A percentile compares a stretch with the other conserved stretches of the same genome.
phyloP scores from a whole-genome alignment of 495 filamentous ascomycete species.

The Penicillium manginii region DNA sequence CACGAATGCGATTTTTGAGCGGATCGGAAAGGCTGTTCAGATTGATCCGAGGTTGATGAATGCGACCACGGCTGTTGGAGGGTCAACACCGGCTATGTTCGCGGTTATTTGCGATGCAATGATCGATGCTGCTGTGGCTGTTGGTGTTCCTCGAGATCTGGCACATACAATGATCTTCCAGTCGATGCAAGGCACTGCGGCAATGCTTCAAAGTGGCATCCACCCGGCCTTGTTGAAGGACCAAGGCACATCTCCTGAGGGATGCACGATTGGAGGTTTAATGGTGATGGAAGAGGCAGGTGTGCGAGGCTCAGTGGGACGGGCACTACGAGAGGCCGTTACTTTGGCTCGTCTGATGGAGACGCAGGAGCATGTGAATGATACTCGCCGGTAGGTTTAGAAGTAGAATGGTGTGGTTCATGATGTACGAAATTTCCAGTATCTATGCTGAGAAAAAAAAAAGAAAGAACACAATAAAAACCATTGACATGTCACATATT shows the following conservation, averaged over 20 bases:
- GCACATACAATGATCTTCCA: conserved; percentile 46
- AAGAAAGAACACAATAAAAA: neutral
- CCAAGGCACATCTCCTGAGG: conserved; percentile 45
- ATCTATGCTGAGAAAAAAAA: neutral
- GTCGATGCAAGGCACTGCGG: conserved; percentile 43
- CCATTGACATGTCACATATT: neutral
- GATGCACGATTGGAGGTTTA: conserved; percentile 50
- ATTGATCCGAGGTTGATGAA: conserved; percentile 41
- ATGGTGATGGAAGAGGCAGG: conserved; percentile 49
- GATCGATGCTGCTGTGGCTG: conserved; percentile 48
- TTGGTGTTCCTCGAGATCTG: conserved; percentile 44
- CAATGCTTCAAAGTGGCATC: conserved; percentile 42
- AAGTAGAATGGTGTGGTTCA: neutral
- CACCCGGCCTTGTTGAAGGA: conserved; percentile 44
- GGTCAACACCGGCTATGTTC: conserved; percentile 48
- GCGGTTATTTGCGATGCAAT: conserved; percentile 47
- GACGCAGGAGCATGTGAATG: conserved; percentile 40
- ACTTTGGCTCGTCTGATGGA: conserved; percentile 46
- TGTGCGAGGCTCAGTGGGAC: conserved; percentile 44
- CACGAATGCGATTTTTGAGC: conserved; percentile 40
- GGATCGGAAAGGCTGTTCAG: conserved; percentile 39
- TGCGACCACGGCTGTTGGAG: conserved; percentile 41
- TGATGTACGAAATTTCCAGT: neutral
- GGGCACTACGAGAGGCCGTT: conserved; percentile 45
- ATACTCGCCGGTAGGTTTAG: conserved; percentile 37